Conservation (phyloP, 1,284 basidiomycete species). For the Cutaneotrichosporon dermatis region DNA sequence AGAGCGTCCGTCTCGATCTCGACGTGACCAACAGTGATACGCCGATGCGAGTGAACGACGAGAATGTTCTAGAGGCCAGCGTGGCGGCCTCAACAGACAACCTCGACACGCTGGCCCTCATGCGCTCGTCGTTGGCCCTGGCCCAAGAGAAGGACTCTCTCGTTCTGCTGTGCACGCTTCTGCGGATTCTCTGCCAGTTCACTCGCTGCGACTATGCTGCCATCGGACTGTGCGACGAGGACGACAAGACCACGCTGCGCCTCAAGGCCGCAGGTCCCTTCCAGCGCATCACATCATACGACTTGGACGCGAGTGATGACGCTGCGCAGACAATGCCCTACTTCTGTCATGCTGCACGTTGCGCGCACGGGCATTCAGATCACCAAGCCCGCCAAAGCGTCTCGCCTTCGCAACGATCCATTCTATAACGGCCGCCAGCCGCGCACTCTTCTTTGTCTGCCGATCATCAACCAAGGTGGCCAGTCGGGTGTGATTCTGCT, state of each 20-base stretch:
- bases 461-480: conserved; percentile 32
- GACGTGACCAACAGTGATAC: conserved; percentile 9
- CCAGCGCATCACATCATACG: conserved; percentile 28
- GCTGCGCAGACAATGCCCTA: conserved; percentile 28
- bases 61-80: background rate
- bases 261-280: conserved; percentile 34
- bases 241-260: conserved; percentile 21
- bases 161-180: conserved; percentile 29
- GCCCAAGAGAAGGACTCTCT: conserved; percentile 38
- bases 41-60: background rate
- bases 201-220: conserved; percentile 38
- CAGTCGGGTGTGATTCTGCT: conserved; percentile 34
- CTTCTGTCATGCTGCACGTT: conserved; percentile 36
- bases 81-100: conserved; percentile 2
- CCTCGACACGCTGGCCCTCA: conserved; percentile 23
- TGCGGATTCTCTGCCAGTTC: conserved; percentile 37
- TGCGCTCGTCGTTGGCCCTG: conserved; percentile 36
- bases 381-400: conserved; percentile 14
- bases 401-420: conserved; percentile 27
- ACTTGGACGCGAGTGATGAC: conserved; percentile 26
- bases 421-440: conserved; percentile 33
- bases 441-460: conserved; percentile 29
- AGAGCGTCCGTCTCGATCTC: background rate
- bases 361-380: conserved; percentile 32
- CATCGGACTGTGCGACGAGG: conserved; percentile 29